phyloP scores from a whole-genome alignment of 179 eudicot genomes.

The Corrigiola litoralis region DNA sequence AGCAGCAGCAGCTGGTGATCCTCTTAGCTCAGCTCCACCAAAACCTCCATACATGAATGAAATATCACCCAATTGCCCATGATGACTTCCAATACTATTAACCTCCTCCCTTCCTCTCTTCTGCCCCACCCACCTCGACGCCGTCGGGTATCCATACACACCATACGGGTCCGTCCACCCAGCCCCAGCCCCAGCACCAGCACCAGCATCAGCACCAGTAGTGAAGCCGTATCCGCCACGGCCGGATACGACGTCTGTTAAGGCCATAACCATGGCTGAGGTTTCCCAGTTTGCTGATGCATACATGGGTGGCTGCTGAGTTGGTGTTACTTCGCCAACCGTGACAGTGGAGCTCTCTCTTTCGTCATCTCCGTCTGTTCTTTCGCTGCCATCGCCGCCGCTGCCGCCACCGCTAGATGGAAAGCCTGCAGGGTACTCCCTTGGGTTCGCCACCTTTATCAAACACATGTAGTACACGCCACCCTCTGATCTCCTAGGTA shows the following conservation, averaged over 20 bases:
- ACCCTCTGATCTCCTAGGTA: neutral
- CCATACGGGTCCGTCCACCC: constrained; percentile 16
- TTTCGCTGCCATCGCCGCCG: neutral
- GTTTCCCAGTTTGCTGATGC: constrained; percentile 24
- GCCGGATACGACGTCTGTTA: constrained; percentile 29
- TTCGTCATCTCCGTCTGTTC: neutral
- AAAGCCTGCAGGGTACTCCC: constrained; percentile 14
- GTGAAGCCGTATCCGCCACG: constrained; percentile 8
- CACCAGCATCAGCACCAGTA: neutral
- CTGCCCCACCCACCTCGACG: constrained; percentile 24
- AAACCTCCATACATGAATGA: constrained; percentile 14
- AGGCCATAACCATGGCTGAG: constrained; percentile 36
- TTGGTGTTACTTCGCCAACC: neutral
- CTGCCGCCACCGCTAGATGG: neutral
- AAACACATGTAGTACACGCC: constrained; percentile 29
- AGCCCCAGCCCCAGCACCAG: neutral
- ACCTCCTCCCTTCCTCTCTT: constrained; percentile 26
- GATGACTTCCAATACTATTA: neutral
- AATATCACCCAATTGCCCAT: neutral
- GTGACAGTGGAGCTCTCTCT: neutral
- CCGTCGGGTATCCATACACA: constrained; percentile 6
- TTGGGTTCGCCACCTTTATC: constrained; percentile 34
- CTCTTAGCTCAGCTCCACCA: constrained; percentile 3
- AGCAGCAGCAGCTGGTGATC: constrained; percentile 2
- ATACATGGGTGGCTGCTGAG: neutral